Evolutionary conservation across 768 basidiomycete species (phyloP), one percentile per base, ranked within the genome.

Genomic region (Hebeloma cylindrosporum): DNA sequence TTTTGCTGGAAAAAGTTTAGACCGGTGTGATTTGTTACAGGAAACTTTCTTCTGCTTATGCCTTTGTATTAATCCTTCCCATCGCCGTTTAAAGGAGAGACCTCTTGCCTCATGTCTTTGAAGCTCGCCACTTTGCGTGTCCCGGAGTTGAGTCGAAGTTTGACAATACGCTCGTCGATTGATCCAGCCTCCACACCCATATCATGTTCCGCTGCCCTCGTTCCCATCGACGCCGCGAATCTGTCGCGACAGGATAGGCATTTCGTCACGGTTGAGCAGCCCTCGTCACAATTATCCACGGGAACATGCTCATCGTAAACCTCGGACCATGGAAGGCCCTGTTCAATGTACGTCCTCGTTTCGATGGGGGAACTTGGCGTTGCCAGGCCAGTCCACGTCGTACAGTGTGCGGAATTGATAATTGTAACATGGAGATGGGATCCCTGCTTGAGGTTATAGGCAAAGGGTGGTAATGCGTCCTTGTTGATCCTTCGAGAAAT

Each of bases 381-480:
- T 16, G 54, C 40, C 13, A 51, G 29, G 17, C 54, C 54, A 22
- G 54, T 52, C 29, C 49, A 13, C 18, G 47, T 22, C 21, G 50
- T 31, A 50, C 27, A 34, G 7, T 34, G 7, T 7, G 34, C 17
- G 6, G 34, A 16, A 20, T 36, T 36, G 6, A 36, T 36, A 13
- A 36, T 20, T 10, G 34, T 36, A 20, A 36, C 34, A 13, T 36
- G 17, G 34, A 36, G 34, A 13, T 21, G 34, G 4, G 34, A 16
- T 4, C 17, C 11, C 17, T 36, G 17, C 27, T 45, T 35, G 17
- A 21, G 45, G 39, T 58, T 48, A 41, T 54, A 60, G 9, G 57
- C 57, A 14, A 32, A 56, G 35, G 33, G 87, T 82, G 42, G 88
- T 77, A 25, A 82, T 85, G 10, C 77, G 79, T 62, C 85, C 84